Percentiles rank a stretch among this genome's conserved stretches.
These are phyloP conservation scores for Boeremia lycopersici DNA, from an alignment of 2,329 filamentous ascomycete genomes.

Conservation along the genomic window DNA sequence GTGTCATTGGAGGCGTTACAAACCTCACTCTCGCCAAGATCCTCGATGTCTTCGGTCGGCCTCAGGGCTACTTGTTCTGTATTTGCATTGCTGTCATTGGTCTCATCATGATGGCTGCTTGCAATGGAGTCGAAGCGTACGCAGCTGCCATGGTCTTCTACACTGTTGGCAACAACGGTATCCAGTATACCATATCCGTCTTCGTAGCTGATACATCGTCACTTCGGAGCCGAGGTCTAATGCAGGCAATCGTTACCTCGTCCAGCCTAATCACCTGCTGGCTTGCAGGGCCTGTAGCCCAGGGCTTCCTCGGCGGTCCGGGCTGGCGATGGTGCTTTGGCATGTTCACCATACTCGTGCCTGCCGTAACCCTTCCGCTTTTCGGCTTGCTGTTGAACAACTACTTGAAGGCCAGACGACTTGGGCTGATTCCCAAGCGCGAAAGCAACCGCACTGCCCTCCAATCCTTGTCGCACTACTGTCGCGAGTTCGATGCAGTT, in stretches of 20 bases:
- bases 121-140: slow-evolving; percentile 53
- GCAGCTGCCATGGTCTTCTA: slow-evolving; percentile 70
- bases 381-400: neutral
- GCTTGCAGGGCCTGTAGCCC: neutral
- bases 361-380: neutral
- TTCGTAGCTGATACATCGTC: slow-evolving; percentile 65
- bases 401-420: neutral
- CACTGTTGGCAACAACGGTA: slow-evolving; percentile 62
- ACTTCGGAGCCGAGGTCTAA: neutral
- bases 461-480: neutral
- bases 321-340: neutral
- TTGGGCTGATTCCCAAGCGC: neutral
- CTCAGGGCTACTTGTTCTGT: neutral
- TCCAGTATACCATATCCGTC: slow-evolving; percentile 56
- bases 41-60: neutral
- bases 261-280: neutral
- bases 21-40: neutral
- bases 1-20: neutral
- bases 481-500: neutral
- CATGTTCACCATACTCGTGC: neutral
- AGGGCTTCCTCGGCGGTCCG: neutral
- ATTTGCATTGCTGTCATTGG: neutral
- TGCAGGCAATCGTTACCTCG: neutral
- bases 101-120: neutral
- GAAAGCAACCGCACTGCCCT: neutral